Conservation (phyloP, 1,139 yeast species). For the Lodderomyces parapsilosis region DNA sequence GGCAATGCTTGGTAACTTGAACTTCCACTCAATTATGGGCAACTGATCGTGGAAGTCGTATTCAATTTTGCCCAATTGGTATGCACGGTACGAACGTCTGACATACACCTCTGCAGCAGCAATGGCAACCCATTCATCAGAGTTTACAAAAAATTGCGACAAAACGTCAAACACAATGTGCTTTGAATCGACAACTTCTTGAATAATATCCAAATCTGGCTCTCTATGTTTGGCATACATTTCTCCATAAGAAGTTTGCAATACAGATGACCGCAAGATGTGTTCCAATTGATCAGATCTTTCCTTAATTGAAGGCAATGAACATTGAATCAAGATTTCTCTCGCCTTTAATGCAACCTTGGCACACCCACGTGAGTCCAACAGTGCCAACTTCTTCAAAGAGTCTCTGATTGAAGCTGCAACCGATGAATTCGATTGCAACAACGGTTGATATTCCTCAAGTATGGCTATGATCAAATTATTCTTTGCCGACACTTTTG, state of each 20-base stretch:
- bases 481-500: constrained; percentile 91
- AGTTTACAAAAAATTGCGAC: constrained; percentile 81
- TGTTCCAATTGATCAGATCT: constrained; percentile 97
- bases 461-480: constrained; percentile 83
- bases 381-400: constrained; percentile 76
- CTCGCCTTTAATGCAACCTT: constrained; percentile 96
- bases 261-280: constrained; percentile 87
- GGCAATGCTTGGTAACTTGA: constrained; percentile 74
- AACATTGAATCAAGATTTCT: constrained; percentile 93
- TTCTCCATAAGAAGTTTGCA: constrained; percentile 87
- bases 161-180: constrained; percentile 95
- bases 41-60: constrained; percentile 60
- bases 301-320: constrained; percentile 93
- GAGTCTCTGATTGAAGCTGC: constrained; percentile 70
- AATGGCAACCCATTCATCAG: constrained; percentile 85
- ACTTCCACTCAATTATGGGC: constrained; percentile 84
- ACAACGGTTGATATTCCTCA: constrained; percentile 73
- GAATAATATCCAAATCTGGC: constrained; percentile 77
- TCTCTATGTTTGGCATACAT: constrained; percentile 70
- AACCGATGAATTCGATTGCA: constrained; percentile 65
- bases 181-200: constrained; percentile 93
- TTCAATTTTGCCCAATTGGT: constrained; percentile 74
- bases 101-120: constrained; percentile 97
- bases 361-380: constrained; percentile 86
- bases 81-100: constrained; percentile 96